Conservation (phyloP, 192 early-diverging fungal genomes). For the Coemansia sp. region DNA sequence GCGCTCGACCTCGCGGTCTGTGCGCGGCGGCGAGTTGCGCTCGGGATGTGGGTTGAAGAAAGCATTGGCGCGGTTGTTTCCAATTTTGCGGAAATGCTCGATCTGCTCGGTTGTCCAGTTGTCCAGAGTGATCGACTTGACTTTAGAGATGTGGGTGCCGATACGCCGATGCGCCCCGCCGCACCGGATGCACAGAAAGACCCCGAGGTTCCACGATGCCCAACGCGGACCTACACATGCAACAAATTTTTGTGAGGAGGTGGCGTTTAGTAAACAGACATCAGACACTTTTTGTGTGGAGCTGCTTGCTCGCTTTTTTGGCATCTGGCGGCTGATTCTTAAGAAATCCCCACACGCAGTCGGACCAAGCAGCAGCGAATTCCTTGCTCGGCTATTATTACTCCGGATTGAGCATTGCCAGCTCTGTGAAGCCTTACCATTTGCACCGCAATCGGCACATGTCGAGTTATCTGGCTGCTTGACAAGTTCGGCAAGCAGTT, state of each 20-base stretch:
- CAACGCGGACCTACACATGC: conserved; percentile 73
- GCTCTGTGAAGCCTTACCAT: conserved; percentile 53
- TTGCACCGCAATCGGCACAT: conserved; percentile 75
- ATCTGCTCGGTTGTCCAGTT: conserved; percentile 86
- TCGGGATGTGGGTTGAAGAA: conserved; percentile 72
- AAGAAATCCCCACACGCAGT: neutral
- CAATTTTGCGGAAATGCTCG: conserved; percentile 58
- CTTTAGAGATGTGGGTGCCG: conserved; percentile 88
- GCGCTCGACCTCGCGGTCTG: conserved; percentile 79
- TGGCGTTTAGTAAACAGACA: too few relatives aligned
- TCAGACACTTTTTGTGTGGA: too few relatives aligned
- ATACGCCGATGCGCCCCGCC: conserved; percentile 76
- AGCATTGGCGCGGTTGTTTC: conserved; percentile 69
- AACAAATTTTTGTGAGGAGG: neutral
- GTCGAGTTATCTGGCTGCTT: conserved; percentile 68
- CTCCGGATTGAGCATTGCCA: neutral
- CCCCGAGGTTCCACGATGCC: conserved; percentile 87
- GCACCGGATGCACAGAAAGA: conserved; percentile 95
- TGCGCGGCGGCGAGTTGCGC: conserved; percentile 62
- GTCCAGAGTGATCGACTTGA: conserved; percentile 89
- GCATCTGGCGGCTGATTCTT: neutral
- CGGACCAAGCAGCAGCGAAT: neutral
- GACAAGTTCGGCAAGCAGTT: conserved; percentile 65
- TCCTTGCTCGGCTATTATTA: neutral
- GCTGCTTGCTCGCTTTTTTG: neutral